Base-by-base conservation (phyloP, 805 yeast species). In the Candida germanica region DNA sequence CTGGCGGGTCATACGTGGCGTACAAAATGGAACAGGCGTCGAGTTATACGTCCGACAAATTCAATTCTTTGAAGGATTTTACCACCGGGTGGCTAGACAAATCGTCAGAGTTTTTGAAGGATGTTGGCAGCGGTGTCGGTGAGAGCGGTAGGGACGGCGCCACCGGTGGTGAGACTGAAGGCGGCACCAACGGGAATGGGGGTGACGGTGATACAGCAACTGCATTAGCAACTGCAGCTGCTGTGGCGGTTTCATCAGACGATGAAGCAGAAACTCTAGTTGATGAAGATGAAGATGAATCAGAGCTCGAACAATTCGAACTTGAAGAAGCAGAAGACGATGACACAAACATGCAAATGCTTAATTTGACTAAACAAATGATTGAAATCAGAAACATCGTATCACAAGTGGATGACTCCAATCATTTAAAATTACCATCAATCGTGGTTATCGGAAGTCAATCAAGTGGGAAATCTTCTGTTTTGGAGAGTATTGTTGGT, bases 401-500 rank as follows among this genome's bases (percentile, higher is more conserved):
- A 35, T 75, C 83, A 39, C 79, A 76, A 42, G 78, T 93, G 12
- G 93, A 87, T 49, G 79, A 82, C 38, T 66, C 83, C 5, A 87
- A 87, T 24, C 76, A 87, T 9, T 67, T 93, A 32, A 86, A 81
- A 47, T 68, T 93, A 27, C 98, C 98, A 2, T 84, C 97, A 0
- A 93, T 93, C 50, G 98, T 93, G 20, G 98, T 93, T 2, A 78
- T 93, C 43, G 99, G 99, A 0, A 91, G 98, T 1, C 99, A 93
- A 65, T 85, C 95, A 6, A 86, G 96, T 28, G 99, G 99, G 29
- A 93, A 93, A 59, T 87, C 97, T 0, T 91, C 98, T 1, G 98
- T 93, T 1, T 71, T 93, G 31, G 98, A 93, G 58, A 78, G 96
- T 5, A 85, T 93, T 39, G 99, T 93, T 4, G 99, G 99, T n/a